phyloP scores from a whole-genome alignment of 345 rosid species.

The Gossypium sturtianum region DNA sequence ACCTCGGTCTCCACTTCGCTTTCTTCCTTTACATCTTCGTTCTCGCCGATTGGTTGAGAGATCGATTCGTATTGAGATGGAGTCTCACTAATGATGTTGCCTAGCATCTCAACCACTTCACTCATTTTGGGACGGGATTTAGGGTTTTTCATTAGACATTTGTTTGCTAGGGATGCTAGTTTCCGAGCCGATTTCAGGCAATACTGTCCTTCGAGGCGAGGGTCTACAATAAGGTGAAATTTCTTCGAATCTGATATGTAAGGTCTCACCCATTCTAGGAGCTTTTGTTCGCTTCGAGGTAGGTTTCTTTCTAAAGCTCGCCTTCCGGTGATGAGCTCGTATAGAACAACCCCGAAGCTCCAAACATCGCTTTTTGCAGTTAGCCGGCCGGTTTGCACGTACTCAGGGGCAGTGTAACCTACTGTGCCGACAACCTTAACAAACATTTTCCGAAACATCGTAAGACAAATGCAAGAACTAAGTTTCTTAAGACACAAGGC shows the following conservation, averaged over 20 bases:
- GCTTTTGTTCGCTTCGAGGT: conserved; percentile 88
- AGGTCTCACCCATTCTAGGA: conserved; percentile 90
- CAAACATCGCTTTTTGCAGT: conserved; percentile 96
- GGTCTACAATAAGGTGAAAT: conserved; percentile 73
- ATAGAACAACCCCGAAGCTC: conserved; percentile 97
- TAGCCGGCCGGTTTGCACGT: conserved; percentile 78
- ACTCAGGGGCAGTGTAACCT: conserved; percentile 97
- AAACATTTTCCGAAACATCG: background rate
- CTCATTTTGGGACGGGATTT: conserved; percentile 95
- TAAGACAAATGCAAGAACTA: background rate
- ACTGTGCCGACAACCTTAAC: conserved; percentile 88
- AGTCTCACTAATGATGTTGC: conserved; percentile 48
- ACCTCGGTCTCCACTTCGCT: conserved; percentile 33
- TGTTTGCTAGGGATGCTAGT: conserved; percentile 75
- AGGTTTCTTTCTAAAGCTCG: conserved; percentile 75
- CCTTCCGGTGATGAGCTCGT: conserved; percentile 88
- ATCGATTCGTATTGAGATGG: conserved; percentile 28
- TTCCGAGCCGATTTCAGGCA: conserved; percentile 76
- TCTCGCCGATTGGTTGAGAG: background rate
- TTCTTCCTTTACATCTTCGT: conserved; percentile 41
- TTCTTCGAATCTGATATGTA: conserved; percentile 76
- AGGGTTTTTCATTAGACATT: conserved; percentile 72
- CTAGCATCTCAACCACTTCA: conserved; percentile 63
- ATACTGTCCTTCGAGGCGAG: conserved; percentile 63
- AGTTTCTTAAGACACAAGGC: background rate